These are phyloP conservation scores for Fusarium globosum DNA, from an alignment of 2,329 filamentous ascomycete species.

Conservation along the genomic window DNA sequence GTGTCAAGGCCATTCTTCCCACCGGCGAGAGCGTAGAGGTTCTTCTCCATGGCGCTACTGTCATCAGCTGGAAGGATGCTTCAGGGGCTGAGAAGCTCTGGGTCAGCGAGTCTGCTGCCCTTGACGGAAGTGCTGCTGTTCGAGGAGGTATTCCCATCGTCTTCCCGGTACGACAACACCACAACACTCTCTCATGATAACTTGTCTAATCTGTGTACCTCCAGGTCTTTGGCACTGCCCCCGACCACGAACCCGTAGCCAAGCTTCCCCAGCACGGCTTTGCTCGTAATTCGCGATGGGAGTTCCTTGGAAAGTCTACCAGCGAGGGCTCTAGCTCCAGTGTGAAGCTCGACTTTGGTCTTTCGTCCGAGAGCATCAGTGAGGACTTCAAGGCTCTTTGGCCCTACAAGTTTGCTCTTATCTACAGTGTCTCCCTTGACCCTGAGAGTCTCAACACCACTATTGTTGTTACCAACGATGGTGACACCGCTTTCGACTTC, in stretches of 20 bases:
- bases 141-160: slow-evolving; percentile 92
- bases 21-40: slow-evolving; percentile 89
- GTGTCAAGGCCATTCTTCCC: slow-evolving; percentile 82
- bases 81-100: slow-evolving; percentile 85
- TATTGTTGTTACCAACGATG: slow-evolving; percentile 90
- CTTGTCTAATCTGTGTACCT: background rate
- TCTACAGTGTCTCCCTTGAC: slow-evolving; percentile 91
- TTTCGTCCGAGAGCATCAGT: slow-evolving; percentile 78
- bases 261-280: slow-evolving; percentile 93
- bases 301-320: slow-evolving; percentile 87
- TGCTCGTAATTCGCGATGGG: slow-evolving; percentile 89
- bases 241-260: slow-evolving; percentile 79
- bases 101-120: slow-evolving; percentile 80
- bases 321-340: slow-evolving; percentile 67
- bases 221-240: slow-evolving; percentile 86
- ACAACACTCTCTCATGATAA: background rate
- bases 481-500: slow-evolving; percentile 84
- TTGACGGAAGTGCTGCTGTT: slow-evolving; percentile 91
- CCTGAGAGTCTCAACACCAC: slow-evolving; percentile 81
- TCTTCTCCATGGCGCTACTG: slow-evolving; percentile 90
- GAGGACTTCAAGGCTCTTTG: slow-evolving; percentile 77
- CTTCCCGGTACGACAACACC: slow-evolving; percentile 74
- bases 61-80: slow-evolving; percentile 91
- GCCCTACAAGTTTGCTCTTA: slow-evolving; percentile 87
- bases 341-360: slow-evolving; percentile 95